A percentile compares a stretch with the other conserved stretches of the same genome.
phyloP scores from a whole-genome alignment of 1,139 yeast species.

The Meyerozyma guilliermondii region DNA sequence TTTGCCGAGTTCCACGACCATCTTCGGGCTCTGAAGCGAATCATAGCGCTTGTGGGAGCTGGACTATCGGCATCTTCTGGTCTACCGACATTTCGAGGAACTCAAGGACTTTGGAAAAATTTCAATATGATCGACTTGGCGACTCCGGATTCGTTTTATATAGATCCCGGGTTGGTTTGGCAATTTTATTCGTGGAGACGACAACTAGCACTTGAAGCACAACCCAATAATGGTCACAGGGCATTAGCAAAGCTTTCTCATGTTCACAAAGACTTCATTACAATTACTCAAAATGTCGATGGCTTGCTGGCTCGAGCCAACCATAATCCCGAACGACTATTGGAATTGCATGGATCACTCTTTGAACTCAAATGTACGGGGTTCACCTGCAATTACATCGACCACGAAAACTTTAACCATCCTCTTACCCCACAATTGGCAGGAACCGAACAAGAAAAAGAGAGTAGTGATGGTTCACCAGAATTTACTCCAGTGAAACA shows the following conservation, averaged over 20 bases:
- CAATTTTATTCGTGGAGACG: slow-evolving; percentile 76
- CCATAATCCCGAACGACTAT: slow-evolving; percentile 44
- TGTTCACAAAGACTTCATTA: slow-evolving; percentile 42
- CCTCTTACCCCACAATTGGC: slow-evolving; percentile 62
- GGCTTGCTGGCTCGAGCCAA: slow-evolving; percentile 65
- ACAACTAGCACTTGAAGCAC: slow-evolving; percentile 55
- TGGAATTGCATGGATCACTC: slow-evolving; percentile 76
- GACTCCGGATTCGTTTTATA: slow-evolving; percentile 83
- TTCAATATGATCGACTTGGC: slow-evolving; percentile 80
- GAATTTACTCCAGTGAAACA: slow-evolving; percentile 43
- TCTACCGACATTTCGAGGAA: slow-evolving; percentile 65
- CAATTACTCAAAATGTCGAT: slow-evolving; percentile 81
- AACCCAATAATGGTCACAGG: slow-evolving; percentile 69
- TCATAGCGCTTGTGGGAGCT: slow-evolving; percentile 79
- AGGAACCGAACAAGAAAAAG: slow-evolving; percentile 22
- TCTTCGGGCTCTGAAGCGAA: slow-evolving; percentile 45
- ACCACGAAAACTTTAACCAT: slow-evolving; percentile 45
- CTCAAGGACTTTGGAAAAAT: slow-evolving; percentile 74
- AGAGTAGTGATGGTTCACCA: slow-evolving; percentile 27
- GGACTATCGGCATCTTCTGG: slow-evolving; percentile 81
- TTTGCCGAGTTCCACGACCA: slow-evolving; percentile 53
- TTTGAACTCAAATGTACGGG: slow-evolving; percentile 72
- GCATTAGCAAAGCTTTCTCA: slow-evolving; percentile 49
- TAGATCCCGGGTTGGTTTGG: slow-evolving; percentile 86
- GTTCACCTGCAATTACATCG: slow-evolving; percentile 62